Conservation (phyloP, 306 rosid genomes). For the Citrullus amarus region DNA sequence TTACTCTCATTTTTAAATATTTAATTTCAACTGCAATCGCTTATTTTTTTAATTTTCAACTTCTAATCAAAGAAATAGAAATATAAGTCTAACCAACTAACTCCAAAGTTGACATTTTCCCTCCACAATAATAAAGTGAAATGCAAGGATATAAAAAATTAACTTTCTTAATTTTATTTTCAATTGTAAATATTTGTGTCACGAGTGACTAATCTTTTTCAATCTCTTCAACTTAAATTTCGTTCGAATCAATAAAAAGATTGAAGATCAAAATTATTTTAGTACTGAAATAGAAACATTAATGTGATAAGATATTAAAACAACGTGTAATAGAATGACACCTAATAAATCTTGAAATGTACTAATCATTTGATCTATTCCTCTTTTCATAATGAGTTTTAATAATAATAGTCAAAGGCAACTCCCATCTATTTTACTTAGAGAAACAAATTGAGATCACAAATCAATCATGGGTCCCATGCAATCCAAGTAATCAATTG, state of each 20-base stretch:
- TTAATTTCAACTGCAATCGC: not conserved
- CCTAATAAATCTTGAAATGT: not conserved
- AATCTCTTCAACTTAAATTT: not conserved
- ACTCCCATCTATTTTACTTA: not conserved
- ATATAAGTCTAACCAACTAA: not conserved
- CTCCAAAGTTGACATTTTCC: not conserved
- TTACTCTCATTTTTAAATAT: not conserved
- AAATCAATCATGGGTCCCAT: conserved; percentile 9
- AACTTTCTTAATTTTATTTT: too few relatives aligned
- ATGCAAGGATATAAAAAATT: not conserved
- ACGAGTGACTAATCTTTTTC: not conserved
- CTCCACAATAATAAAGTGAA: not conserved
- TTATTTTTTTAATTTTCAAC: not conserved
- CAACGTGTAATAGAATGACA: not conserved
- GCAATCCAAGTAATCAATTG: conserved; percentile 1
- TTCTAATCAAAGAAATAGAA: not conserved
- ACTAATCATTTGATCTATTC: not conserved
- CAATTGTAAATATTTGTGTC: not conserved
- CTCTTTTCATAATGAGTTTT: not conserved
- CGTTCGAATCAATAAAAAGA: not conserved
- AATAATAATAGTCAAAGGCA: not conserved
- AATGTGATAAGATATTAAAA: not conserved
- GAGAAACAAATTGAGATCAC: conserved; percentile 6
- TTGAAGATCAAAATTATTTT: not conserved
- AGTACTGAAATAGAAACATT: not conserved